Percentiles rank a stretch among this genome's conserved stretches.
phyloP scores from a whole-genome alignment of 441 rosid genomes.

The Populus hybrid region DNA sequence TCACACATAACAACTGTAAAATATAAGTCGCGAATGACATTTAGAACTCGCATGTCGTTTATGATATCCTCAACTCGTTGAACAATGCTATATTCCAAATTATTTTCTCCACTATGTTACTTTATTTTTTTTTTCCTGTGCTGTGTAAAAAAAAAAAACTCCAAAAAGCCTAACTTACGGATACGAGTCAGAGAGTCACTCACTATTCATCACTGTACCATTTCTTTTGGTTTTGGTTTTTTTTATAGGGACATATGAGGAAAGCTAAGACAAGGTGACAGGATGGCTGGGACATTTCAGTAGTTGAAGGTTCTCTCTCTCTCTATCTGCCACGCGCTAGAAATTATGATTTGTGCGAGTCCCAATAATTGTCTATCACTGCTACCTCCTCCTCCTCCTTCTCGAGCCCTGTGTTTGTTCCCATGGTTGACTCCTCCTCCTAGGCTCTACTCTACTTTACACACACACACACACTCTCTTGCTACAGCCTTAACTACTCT shows the following conservation, averaged over 20 bases:
- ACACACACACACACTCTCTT: neutral
- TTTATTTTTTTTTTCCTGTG: too few species aligned
- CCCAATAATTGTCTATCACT: conserved; percentile 18
- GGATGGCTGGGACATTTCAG: neutral
- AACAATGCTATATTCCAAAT: too few species aligned
- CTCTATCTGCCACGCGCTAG: neutral
- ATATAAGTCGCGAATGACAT: too few species aligned
- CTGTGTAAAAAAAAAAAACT: too few species aligned
- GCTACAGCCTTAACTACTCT: neutral
- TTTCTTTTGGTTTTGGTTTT: too few species aligned
- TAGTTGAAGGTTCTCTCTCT: neutral
- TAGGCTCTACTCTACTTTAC: neutral
- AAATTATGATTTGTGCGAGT: conserved; percentile 14
- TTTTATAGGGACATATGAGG: neutral
- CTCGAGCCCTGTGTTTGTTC: conserved; percentile 43
- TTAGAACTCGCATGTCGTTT: too few species aligned
- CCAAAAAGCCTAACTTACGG: neutral
- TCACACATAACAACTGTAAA: too few species aligned
- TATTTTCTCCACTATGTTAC: too few species aligned
- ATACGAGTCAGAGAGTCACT: neutral
- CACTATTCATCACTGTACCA: neutral
- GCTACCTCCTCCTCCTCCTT: neutral
- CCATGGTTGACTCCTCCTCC: neutral
- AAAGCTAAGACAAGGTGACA: too few species aligned
- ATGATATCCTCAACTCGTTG: too few species aligned